Percentiles rank a stretch among this genome's conserved stretches.
phyloP scores from a whole-genome alignment of 306 rosid genomes.

The Vigna nakashimae region DNA sequence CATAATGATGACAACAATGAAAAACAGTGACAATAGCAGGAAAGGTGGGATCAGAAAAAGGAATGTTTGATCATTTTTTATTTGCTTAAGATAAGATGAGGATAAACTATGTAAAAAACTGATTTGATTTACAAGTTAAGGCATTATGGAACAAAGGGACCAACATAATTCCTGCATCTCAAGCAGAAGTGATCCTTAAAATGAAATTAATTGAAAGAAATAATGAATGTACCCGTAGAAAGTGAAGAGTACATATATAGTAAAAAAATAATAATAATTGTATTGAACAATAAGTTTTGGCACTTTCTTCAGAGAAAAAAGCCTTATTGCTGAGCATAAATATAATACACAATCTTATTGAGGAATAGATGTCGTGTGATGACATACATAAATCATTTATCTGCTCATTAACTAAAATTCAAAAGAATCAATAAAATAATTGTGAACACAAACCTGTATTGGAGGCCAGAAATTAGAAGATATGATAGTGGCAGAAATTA shows the following conservation, averaged over 20 bases:
- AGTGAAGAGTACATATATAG: not conserved
- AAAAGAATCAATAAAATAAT: slow-evolving; percentile 12
- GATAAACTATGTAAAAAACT: slow-evolving; percentile 20
- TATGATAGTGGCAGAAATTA: slow-evolving; percentile 72
- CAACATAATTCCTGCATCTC: slow-evolving; percentile 20
- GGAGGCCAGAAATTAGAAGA: slow-evolving; percentile 99
- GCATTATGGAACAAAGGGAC: slow-evolving; percentile 7
- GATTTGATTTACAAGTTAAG: slow-evolving; percentile 3
- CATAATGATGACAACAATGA: slow-evolving; percentile 3
- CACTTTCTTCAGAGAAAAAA: slow-evolving; percentile 3
- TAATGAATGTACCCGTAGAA: slow-evolving; percentile 2
- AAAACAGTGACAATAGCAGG: not conserved
- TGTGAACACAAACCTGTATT: slow-evolving; percentile 70
- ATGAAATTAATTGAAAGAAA: not conserved
- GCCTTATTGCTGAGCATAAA: slow-evolving; percentile 18
- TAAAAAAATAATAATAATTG: not conserved
- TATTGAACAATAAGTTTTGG: not conserved
- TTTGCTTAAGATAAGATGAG: slow-evolving; percentile 28
- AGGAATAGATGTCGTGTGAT: slow-evolving; percentile 12
- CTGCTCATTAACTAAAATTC: slow-evolving; percentile 4
- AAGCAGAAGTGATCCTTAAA: slow-evolving; percentile 33
- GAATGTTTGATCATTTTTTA: slow-evolving; percentile 21
- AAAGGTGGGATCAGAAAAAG: slow-evolving; percentile 14
- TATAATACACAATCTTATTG: slow-evolving; percentile 16
- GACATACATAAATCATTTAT: not conserved